Conservation (phyloP, 257 asterid genomes). For the Misopates orontium region DNA sequence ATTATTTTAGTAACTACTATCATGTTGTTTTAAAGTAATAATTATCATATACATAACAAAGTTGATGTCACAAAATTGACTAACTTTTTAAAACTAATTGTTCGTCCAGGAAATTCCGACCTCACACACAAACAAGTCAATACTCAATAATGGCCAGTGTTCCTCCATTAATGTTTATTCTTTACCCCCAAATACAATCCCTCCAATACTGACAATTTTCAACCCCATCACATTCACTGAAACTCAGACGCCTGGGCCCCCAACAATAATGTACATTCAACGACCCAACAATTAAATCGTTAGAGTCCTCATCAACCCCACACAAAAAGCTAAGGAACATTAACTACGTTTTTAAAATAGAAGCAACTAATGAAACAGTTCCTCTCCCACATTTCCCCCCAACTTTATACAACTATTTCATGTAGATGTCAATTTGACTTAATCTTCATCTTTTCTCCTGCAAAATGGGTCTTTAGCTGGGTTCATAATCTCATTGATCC, state of each 20-base stretch:
- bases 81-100: neutral
- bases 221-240: conserved; percentile 26
- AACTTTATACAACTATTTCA: too few relatives aligned
- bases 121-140: neutral
- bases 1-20: too few relatives aligned
- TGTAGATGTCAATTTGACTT: neutral
- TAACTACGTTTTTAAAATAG: neutral
- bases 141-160: conserved; percentile 48
- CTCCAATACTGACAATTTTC: conserved; percentile 26
- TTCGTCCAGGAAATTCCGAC: neutral
- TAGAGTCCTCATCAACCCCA: conserved; percentile 21
- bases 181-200: conserved; percentile 14
- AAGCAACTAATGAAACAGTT: conserved; percentile 31
- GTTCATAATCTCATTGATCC: neutral
- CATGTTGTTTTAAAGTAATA: neutral
- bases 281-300: conserved; percentile 29
- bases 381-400: too few relatives aligned
- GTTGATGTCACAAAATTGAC: neutral
- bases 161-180: conserved; percentile 38
- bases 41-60: conserved; percentile 2
- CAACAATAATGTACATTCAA: conserved; percentile 22
- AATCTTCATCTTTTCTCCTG: neutral
- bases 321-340: neutral
- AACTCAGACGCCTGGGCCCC: neutral
- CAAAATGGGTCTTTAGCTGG: neutral